Evolutionary conservation across 78 protist genomes (phyloP).

Genomic region (Dictyostelium intermedium): DNA sequence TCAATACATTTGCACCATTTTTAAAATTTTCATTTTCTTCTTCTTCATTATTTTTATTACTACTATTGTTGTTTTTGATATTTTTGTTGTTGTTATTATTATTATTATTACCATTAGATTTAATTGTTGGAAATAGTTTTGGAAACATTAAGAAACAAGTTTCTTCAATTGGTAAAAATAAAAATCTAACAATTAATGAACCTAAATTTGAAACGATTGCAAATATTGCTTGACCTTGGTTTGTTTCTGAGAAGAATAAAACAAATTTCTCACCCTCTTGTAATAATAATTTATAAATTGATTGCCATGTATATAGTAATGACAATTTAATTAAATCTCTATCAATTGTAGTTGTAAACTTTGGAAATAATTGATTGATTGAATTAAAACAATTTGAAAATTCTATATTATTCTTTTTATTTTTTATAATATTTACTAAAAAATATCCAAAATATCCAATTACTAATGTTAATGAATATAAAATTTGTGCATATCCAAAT

Average conservation of each 20-base stretch:
- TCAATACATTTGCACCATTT: background rate
- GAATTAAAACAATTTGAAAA: background rate
- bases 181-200: slow-evolving; percentile 52
- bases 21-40: background rate
- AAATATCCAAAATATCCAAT: slow-evolving; percentile 73
- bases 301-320: slow-evolving; percentile 63
- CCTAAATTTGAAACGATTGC: slow-evolving; percentile 66
- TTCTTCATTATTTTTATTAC: background rate
- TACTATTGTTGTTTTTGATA: too few species aligned
- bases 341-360: background rate
- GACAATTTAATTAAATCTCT: background rate
- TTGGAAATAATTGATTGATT: slow-evolving; percentile 56
- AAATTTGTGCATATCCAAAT: slow-evolving; percentile 67
- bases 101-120: background rate
- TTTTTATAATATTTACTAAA: background rate
- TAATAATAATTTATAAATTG: slow-evolving; percentile 49
- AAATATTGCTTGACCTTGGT: slow-evolving; percentile 44
- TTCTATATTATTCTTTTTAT: background rate
- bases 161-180: slow-evolving; percentile 70
- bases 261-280: slow-evolving; percentile 70
- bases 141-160: slow-evolving; percentile 73
- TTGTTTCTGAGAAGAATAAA: slow-evolving; percentile 16
- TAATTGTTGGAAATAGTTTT: slow-evolving; percentile 8
- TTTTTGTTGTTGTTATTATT: too few species aligned
- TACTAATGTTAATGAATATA: slow-evolving; percentile 28